Conservation (phyloP, 148 eudicot genomes). For the Rhododendron molle region DNA sequence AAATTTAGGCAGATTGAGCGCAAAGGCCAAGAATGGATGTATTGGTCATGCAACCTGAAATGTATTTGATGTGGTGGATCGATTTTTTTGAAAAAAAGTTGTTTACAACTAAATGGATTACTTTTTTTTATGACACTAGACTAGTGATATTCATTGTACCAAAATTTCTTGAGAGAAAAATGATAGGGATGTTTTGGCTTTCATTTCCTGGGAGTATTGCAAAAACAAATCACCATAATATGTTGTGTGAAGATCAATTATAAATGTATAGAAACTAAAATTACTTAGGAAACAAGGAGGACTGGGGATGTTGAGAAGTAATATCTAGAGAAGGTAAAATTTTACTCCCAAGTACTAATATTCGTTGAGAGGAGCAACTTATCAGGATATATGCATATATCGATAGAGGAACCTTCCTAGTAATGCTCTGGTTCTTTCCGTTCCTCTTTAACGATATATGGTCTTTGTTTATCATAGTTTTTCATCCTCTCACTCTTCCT, state of each 20-base stretch:
- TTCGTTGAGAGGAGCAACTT: neutral
- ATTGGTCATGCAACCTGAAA: neutral
- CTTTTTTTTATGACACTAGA: neutral
- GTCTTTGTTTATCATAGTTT: neutral
- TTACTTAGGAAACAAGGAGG: neutral
- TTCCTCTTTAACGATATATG: neutral
- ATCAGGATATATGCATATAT: neutral
- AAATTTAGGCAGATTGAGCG: neutral
- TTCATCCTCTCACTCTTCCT: neutral
- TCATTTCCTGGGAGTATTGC: neutral
- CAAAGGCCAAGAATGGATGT: neutral
- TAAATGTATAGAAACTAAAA: neutral
- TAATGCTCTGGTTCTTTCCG: neutral
- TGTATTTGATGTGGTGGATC: neutral
- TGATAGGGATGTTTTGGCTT: neutral
- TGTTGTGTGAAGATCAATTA: neutral
- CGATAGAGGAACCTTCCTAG: neutral
- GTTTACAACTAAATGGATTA: neutral
- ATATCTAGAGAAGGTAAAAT: neutral
- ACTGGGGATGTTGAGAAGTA: neutral
- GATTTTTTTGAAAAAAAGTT: neutral
- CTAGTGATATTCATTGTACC: neutral
- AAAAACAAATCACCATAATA: neutral
- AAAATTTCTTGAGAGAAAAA: neutral
- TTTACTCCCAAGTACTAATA: neutral